These are phyloP conservation scores for Podaxis rugospora DNA, from an alignment of 768 basidiomycete species.

Conservation along the genomic window DNA sequence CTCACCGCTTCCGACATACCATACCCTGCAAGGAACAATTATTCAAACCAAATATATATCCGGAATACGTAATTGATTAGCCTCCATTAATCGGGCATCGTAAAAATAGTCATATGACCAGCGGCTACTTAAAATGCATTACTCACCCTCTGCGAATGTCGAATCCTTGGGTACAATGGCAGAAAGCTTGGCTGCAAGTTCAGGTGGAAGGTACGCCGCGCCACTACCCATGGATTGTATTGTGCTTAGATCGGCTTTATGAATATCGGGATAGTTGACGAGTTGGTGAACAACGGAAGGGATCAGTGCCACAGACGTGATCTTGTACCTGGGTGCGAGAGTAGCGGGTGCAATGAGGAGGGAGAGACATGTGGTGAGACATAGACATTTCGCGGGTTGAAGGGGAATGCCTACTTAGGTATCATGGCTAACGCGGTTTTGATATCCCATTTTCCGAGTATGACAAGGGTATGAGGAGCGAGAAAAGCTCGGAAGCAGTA, in stretches of 20 bases:
- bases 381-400: not conserved
- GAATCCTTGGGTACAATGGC: conserved; percentile 29
- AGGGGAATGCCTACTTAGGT: conserved; percentile 41
- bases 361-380: not conserved
- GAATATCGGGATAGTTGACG: conserved; percentile 47
- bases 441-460: conserved; percentile 61
- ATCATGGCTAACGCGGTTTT: conserved; percentile 48
- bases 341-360: not conserved
- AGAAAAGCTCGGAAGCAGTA: conserved; percentile 46
- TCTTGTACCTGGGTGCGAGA: conserved; percentile 40
- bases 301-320: conserved; percentile 46
- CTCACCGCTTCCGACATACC: conserved; percentile 69
- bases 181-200: conserved; percentile 40
- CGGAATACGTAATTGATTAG: too few relatives aligned
- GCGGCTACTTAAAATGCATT: not conserved
- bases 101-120: not conserved
- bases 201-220: conserved; percentile 64
- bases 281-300: conserved; percentile 67
- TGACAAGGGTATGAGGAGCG: conserved; percentile 40
- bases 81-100: too few relatives aligned
- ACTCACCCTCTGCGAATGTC: conserved; percentile 42
- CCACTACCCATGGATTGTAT: conserved; percentile 43
- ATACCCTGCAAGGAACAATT: conserved; percentile 41
- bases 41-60: too few relatives aligned
- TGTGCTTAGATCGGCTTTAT: conserved; percentile 49